Evolutionary conservation across 73 alveolate genomes (phyloP).

Genomic region (Tetrahymena malaccensis): DNA sequence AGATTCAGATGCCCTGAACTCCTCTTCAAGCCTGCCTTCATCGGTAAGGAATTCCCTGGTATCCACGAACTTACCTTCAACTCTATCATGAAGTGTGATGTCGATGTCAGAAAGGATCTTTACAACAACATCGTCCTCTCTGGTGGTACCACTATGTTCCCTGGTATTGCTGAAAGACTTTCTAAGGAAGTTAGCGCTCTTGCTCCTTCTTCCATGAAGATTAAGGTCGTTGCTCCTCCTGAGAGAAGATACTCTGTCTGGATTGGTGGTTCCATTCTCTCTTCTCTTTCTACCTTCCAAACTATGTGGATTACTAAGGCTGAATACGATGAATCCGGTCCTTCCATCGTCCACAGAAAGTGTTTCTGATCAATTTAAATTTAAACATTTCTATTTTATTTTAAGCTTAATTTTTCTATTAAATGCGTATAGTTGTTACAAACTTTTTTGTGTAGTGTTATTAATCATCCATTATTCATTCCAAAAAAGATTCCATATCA

Average conservation of each 20-base stretch:
- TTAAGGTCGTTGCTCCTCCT: conserved; percentile 75
- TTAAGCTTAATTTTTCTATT: background rate
- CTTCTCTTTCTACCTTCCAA: conserved; percentile 85
- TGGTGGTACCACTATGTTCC: conserved; percentile 97
- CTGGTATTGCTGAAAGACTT: conserved; percentile 91
- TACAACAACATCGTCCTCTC: conserved; percentile 79
- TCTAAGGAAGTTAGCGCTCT: conserved; percentile 79
- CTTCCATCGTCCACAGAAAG: conserved; percentile 74
- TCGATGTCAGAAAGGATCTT: conserved; percentile 88
- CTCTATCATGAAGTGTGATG: conserved; percentile 90
- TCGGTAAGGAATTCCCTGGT: conserved; percentile 76
- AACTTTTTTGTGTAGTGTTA: background rate
- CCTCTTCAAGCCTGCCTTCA: conserved; percentile 69
- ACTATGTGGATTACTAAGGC: conserved; percentile 58
- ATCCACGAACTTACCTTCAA: conserved; percentile 81
- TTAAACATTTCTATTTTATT: background rate
- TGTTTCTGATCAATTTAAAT: conserved; percentile 39
- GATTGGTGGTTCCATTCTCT: conserved; percentile 94
- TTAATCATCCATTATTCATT: background rate
- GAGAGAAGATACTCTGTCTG: conserved; percentile 89
- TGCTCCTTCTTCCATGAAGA: conserved; percentile 81
- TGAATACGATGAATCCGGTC: conserved; percentile 82
- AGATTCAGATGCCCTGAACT: conserved; percentile 81
- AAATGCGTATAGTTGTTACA: background rate
- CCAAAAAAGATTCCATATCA: background rate